Conservation (phyloP, 2,329 filamentous ascomycete species). For the Aspergillus viridinutans region DNA sequence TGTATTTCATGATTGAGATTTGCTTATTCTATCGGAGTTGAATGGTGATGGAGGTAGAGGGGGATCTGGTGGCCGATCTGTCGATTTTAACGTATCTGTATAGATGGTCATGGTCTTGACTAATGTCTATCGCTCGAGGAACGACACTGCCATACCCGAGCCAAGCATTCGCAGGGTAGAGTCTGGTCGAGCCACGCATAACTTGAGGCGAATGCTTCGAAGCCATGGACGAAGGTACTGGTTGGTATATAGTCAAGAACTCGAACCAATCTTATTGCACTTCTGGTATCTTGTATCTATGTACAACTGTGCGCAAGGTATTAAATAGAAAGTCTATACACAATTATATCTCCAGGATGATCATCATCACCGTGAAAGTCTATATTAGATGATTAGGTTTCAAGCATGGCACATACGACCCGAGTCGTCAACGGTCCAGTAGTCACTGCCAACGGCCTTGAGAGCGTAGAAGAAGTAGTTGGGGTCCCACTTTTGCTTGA, state of each 20-base stretch:
- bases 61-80: too few relatives aligned
- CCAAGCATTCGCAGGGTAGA: background rate
- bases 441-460: slow-evolving; percentile 38
- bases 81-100: too few relatives aligned
- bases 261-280: background rate
- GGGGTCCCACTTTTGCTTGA: slow-evolving; percentile 44
- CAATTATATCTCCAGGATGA: background rate
- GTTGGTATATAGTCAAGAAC: too few relatives aligned
- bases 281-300: background rate
- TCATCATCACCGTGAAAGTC: background rate
- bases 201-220: too few relatives aligned
- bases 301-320: background rate
- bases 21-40: background rate
- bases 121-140: too few relatives aligned
- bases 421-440: slow-evolving; percentile 26
- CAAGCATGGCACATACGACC: slow-evolving; percentile 27
- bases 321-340: background rate
- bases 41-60: background rate
- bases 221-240: too few relatives aligned
- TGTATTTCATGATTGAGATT: background rate
- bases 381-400: background rate
- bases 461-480: slow-evolving; percentile 38
- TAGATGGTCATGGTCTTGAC: too few relatives aligned
- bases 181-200: too few relatives aligned
- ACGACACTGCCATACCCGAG: background rate